These are phyloP conservation scores for Handroanthus guayacan DNA, from an alignment of 257 asterid genomes.

Conservation along the genomic window DNA sequence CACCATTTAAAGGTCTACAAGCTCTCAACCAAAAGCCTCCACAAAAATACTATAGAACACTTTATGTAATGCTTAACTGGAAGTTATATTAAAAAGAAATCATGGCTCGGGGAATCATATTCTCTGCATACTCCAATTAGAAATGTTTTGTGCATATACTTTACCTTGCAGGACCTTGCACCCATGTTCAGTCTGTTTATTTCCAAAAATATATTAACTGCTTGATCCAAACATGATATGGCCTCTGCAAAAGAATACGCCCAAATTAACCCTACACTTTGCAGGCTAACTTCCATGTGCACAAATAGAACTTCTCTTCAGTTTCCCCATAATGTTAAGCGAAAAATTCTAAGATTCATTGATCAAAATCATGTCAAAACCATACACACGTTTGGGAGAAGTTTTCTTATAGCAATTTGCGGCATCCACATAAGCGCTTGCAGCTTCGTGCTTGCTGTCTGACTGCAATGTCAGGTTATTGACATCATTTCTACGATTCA, in stretches of 20 bases:
- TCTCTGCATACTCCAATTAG: neutral
- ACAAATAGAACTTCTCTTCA: neutral
- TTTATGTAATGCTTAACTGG: neutral
- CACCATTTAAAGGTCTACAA: slow-evolving; percentile 9
- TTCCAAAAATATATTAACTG: slow-evolving; percentile 45
- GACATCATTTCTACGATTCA: slow-evolving; percentile 29
- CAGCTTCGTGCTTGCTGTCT: slow-evolving; percentile 60
- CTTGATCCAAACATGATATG: slow-evolving; percentile 51
- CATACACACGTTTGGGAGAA: slow-evolving; percentile 45
- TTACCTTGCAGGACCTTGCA: slow-evolving; percentile 51
- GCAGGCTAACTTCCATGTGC: slow-evolving; percentile 7
- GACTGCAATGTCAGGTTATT: slow-evolving; percentile 36
- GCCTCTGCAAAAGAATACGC: slow-evolving; percentile 44
- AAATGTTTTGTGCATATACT: neutral
- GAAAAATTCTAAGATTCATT: neutral
- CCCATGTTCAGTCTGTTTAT: slow-evolving; percentile 49
- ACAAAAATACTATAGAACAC: slow-evolving; percentile 3
- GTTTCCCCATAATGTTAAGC: neutral
- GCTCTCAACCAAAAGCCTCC: slow-evolving; percentile 8
- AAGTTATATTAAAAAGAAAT: neutral
- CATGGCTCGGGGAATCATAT: slow-evolving; percentile 6
- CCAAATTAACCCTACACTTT: slow-evolving; percentile 14
- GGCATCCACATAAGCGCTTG: slow-evolving; percentile 53
- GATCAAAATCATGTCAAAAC: slow-evolving; percentile 12
- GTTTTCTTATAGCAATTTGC: slow-evolving; percentile 59